Base-by-base conservation (phyloP, 129 eudicot species). In the Flaveria robusta region DNA sequence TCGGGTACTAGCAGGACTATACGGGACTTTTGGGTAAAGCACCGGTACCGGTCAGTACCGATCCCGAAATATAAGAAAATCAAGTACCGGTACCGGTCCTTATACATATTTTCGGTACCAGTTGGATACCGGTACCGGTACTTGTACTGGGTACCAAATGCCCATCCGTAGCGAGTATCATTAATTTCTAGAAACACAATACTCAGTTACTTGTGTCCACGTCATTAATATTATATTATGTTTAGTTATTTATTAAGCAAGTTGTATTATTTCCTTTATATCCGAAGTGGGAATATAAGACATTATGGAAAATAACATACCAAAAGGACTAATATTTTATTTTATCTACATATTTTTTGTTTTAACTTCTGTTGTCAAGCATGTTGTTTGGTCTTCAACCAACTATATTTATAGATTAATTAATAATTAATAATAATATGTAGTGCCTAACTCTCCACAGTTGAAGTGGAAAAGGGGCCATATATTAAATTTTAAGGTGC, bases 301-400 rank as follows among this genome's bases (percentile, higher is more conserved):
- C 41, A 29, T 63, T 16, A 13, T 63, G 37, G 7, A 63, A 34
- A 27, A 63, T 27, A 63, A 63, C 12, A 27, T 63, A 27, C 15
- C 43, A 29, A 29, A 63, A 13, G n/a, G n/a, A 60, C 15, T 14
- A 60, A 60, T 60, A 60, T 60, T 26, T 26, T 60, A 60, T 26
- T 60, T 60, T 52, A 14, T 60, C 13, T 63, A 31, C 13, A 14
- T 16, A 8, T 14, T 5, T 63, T 63, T 63, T 29, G 22, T 63
- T 59, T 34, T 7, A 29, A 3, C 68, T 63, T 29, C 31, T 16
- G 42, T 29, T 29, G 68, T 63, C 5, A 63, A 63, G 68, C 68
- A 63, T 63, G 6, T 63, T 63, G 68, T 63, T 29, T 63, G 68
- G 68, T 63, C 68, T 63, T 29, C 16, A 63, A 63, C 68, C 45